A percentile compares a stretch with the other conserved stretches of the same genome.
Conservation (phyloP, 495 filamentous ascomycete species). For the Friedmanniomyces simplex region DNA sequence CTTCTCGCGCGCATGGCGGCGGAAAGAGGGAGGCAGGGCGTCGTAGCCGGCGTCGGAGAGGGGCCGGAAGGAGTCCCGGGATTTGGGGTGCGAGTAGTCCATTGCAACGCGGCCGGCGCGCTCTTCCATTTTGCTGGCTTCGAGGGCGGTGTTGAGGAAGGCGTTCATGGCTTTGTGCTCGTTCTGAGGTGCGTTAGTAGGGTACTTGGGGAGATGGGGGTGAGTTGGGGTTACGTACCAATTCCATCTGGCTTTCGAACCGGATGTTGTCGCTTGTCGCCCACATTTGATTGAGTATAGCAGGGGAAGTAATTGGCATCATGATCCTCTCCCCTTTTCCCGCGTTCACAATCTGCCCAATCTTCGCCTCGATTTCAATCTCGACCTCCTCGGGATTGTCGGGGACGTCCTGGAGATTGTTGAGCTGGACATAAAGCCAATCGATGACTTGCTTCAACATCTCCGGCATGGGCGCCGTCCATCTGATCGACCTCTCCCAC, state of each 20-base stretch:
- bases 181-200: constrained; percentile 34
- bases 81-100: constrained; percentile 67
- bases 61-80: constrained; percentile 73
- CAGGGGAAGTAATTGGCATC: constrained; percentile 55
- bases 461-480: constrained; percentile 4
- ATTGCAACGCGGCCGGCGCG: constrained; percentile 52
- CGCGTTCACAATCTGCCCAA: constrained; percentile 68
- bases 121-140: constrained; percentile 25
- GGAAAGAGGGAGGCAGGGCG: constrained; percentile 37
- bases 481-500: constrained; percentile 21
- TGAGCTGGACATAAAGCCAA: constrained; percentile 32
- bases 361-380: constrained; percentile 77
- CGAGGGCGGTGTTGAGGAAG: constrained; percentile 64
- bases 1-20: constrained; percentile 38
- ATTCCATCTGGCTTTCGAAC: constrained; percentile 80
- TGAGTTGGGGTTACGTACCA: constrained; percentile 42
- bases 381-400: constrained; percentile 26
- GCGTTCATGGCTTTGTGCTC: constrained; percentile 72
- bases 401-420: constrained; percentile 30
- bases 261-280: background rate
- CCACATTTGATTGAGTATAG: constrained; percentile 42
- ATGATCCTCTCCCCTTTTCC: constrained; percentile 54
- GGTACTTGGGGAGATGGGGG: background rate
- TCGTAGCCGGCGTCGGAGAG: constrained; percentile 46
- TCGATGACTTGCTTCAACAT: background rate